Evolutionary conservation across 2,329 filamentous ascomycete species (phyloP).

Genomic region (Pseudogymnoascus destructans): DNA sequence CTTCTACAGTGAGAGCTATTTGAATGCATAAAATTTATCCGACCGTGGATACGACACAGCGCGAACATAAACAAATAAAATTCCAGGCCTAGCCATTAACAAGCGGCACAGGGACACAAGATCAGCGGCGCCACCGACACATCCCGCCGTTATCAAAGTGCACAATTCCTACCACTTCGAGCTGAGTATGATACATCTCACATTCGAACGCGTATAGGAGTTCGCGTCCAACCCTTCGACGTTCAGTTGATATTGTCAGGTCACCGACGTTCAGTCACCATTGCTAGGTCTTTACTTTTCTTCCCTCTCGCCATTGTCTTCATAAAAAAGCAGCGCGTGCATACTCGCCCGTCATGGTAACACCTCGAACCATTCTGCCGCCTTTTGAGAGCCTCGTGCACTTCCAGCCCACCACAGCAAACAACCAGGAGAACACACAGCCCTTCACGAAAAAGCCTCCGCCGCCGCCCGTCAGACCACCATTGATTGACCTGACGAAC

Average conservation of each 20-base stretch:
- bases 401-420: neutral
- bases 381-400: neutral
- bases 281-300: neutral
- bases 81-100: neutral
- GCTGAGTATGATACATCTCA: slow-evolving; percentile 5
- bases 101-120: neutral
- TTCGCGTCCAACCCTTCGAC: neutral
- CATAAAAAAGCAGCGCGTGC: neutral
- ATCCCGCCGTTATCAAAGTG: slow-evolving; percentile 2
- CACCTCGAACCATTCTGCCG: neutral
- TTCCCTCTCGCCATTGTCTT: neutral
- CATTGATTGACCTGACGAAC: neutral
- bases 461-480: neutral
- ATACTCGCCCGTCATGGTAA: neutral
- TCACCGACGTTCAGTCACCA: neutral
- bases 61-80: neutral
- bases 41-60: neutral
- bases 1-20: neutral
- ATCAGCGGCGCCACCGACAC: slow-evolving; percentile 5
- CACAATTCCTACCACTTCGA: neutral
- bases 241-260: neutral
- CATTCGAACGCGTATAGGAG: slow-evolving; percentile 3
- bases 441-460: neutral
- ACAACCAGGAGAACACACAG: neutral
- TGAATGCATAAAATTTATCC: neutral